These are phyloP conservation scores for Penicillium angulare DNA, from an alignment of 495 filamentous ascomycete species.

Conservation along the genomic window DNA sequence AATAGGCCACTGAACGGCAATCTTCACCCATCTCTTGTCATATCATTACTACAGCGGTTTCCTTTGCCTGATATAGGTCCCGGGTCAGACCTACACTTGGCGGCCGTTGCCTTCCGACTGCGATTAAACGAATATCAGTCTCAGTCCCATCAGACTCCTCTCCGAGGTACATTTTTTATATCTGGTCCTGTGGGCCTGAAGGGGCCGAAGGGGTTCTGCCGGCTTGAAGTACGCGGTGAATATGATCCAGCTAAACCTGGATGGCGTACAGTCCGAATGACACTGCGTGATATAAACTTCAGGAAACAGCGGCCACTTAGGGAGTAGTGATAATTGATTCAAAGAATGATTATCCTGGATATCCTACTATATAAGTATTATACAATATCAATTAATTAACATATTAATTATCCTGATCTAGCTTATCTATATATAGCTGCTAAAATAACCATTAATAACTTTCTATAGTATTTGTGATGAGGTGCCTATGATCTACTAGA, in stretches of 20 bases:
- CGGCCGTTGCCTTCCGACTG: slow-evolving; percentile 53
- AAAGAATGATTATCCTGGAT: no score
- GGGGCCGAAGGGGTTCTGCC: slow-evolving; percentile 53
- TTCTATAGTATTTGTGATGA: no score
- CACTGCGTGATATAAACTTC: slow-evolving; percentile 34
- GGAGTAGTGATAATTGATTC: slow-evolving; percentile 2
- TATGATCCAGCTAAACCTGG: slow-evolving; percentile 55
- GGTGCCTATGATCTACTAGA: no score
- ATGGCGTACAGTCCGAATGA: slow-evolving; percentile 35
- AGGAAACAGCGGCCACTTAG: slow-evolving; percentile 29
- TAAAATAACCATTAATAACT: no score
- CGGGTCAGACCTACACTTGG: slow-evolving; percentile 36
- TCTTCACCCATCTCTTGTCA: slow-evolving; percentile 33
- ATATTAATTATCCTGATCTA: no score
- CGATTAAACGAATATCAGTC: slow-evolving; percentile 42
- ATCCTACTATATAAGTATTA: no score
- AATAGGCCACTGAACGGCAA: slow-evolving; percentile 11
- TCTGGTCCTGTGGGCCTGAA: slow-evolving; percentile 64
- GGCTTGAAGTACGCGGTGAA: slow-evolving; percentile 56
- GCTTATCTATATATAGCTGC: no score
- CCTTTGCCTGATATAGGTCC: slow-evolving; percentile 38
- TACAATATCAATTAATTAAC: no score
- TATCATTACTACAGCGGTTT: slow-evolving; percentile 35
- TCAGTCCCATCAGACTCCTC: slow-evolving; percentile 38
- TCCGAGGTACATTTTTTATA: slow-evolving; percentile 63